These are phyloP conservation scores for Tirmania nivea DNA, from an alignment of 495 filamentous ascomycete species.

Conservation along the genomic window DNA sequence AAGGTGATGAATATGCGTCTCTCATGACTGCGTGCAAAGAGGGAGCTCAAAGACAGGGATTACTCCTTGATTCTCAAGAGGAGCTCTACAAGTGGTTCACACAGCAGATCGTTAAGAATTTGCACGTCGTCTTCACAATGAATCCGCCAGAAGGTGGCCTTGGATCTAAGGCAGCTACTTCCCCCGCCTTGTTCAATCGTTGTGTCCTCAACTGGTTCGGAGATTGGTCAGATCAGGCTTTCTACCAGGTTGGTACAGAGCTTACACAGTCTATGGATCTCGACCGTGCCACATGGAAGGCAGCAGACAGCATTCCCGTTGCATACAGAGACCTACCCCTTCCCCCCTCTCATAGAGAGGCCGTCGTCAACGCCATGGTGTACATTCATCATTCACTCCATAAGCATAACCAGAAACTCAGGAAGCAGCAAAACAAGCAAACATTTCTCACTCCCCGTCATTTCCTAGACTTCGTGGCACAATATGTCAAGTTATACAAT, in stretches of 20 bases:
- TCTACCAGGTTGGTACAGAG: conserved; percentile 94
- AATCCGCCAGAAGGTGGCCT: conserved; percentile 95
- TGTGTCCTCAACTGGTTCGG: conserved; percentile 99
- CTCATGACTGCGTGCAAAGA: conserved; percentile 98
- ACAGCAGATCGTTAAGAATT: conserved; percentile 92
- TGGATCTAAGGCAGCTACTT: conserved; percentile 87
- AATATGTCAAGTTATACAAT: conserved; percentile 92
- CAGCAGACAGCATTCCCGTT: conserved; percentile 81
- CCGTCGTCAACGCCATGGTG: conserved; percentile 93
- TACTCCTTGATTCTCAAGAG: conserved; percentile 88
- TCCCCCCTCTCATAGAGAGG: conserved; percentile 71
- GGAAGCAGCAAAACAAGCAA: conserved; percentile 70
- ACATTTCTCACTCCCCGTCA: conserved; percentile 91
- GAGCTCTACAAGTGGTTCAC: conserved; percentile 99
- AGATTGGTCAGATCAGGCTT: conserved; percentile 96
- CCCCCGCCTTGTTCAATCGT: conserved; percentile 93
- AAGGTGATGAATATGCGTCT: conserved; percentile 86
- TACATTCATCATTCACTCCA: conserved; percentile 91
- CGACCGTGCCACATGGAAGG: conserved; percentile 58
- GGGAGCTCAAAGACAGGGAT: conserved; percentile 84
- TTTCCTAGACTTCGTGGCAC: conserved; percentile 93
- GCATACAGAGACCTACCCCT: conserved; percentile 68
- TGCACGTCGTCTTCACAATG: conserved; percentile 99
- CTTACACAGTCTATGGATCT: conserved; percentile 89
- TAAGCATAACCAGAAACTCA: conserved; percentile 66